Evolutionary conservation across 805 yeast species (phyloP), one percentile per base, ranked within the genome.

Genomic region (Lachancea quebecensis): DNA sequence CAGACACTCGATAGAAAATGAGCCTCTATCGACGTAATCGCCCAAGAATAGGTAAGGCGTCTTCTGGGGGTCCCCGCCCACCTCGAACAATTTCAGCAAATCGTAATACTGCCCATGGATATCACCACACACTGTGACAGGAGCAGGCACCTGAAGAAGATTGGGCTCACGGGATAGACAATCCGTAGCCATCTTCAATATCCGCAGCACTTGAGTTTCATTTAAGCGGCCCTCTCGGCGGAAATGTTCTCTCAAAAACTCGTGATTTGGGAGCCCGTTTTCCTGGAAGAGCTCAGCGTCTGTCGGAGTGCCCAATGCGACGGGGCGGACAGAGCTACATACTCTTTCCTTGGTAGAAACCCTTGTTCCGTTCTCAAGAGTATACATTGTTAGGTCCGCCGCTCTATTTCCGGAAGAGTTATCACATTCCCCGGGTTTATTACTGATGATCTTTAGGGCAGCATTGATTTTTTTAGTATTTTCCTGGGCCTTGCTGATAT

Each of bases 61-160:
- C n/a, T 60, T 66, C 12, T 68, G 71, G 10, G 97, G 96, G 58
- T 83, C 81, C 2, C 98, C 98, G 34, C 96, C 95, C 14, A 89
- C 91, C 61, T 91, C 97, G 59, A 91, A 86, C 37, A 91, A 69
- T 65, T 90, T 89, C 78, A 90, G 73, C 54, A 91, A 72, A 64
- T 91, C 99, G 63, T 77, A 90, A 63, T 78, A 88, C 64, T 91
- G 98, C 14, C 99, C 99, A 65, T 91, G 98, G n/a, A 90, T 76
- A 66, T 91, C 98, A 46, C 99, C 99, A 68, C 97, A 89, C 2
- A 91, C 89, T 0, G 96, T 90, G 2, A 91, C 86, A 0, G 98
- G 99, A 0, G 96, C 95, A 2, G 89, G 90, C 1, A 93, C 84
- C 15, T 74, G 73, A 42, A 91, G 68, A 54, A 91, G 60, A 56